phyloP scores from a whole-genome alignment of 2,329 filamentous ascomycete genomes.

The Colletotrichum melonis region DNA sequence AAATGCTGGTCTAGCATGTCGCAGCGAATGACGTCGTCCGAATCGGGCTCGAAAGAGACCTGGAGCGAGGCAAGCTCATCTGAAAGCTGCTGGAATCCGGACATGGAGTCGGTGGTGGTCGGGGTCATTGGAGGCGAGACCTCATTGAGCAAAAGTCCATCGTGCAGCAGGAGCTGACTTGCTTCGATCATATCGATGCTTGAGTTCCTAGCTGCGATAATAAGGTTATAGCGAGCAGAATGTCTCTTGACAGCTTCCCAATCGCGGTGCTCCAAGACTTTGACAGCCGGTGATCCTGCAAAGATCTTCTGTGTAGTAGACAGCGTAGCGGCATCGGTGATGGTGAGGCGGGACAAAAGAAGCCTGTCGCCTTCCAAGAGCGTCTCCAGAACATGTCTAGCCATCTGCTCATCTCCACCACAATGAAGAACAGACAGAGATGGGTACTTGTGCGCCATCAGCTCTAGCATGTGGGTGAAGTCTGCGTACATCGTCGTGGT shows the following conservation, averaged over 20 bases:
- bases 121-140: neutral
- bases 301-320: slow-evolving; percentile 17
- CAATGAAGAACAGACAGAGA: slow-evolving; percentile 52
- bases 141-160: slow-evolving; percentile 44
- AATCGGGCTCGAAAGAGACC: neutral
- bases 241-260: slow-evolving; percentile 38
- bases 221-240: slow-evolving; percentile 46
- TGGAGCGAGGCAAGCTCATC: neutral
- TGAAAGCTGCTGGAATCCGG: neutral
- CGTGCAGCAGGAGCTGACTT: slow-evolving; percentile 41
- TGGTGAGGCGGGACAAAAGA: slow-evolving; percentile 47
- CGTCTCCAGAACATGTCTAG: slow-evolving; percentile 41
- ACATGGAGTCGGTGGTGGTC: slow-evolving; percentile 3
- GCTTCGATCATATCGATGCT: slow-evolving; percentile 35
- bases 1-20: slow-evolving; percentile 25
- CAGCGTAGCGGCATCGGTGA: slow-evolving; percentile 38
- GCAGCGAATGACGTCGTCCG: neutral
- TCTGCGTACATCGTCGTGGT: slow-evolving; percentile 38
- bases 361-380: slow-evolving; percentile 43
- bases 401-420: slow-evolving; percentile 42
- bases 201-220: slow-evolving; percentile 40
- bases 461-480: slow-evolving; percentile 43
- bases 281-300: slow-evolving; percentile 34
- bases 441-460: slow-evolving; percentile 53
- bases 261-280: slow-evolving; percentile 44